A percentile compares a stretch with the other conserved stretches of the same genome.
phyloP scores from a whole-genome alignment of 2,329 filamentous ascomycete species.

The Xylariaceae sp. region DNA sequence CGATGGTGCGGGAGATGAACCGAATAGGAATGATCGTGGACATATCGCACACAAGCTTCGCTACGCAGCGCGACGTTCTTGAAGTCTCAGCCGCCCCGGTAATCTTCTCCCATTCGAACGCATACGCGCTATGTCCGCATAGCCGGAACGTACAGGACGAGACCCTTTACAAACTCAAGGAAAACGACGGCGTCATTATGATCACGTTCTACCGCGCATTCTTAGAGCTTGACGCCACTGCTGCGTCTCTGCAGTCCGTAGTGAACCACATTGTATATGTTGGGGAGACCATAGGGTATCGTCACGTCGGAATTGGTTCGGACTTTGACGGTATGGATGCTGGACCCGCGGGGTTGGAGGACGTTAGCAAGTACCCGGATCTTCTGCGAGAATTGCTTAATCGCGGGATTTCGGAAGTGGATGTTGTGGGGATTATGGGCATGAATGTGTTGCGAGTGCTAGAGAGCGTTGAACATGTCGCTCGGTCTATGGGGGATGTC shows the following conservation, averaged over 20 bases:
- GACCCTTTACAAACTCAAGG: constrained; percentile 34
- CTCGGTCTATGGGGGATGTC: background rate
- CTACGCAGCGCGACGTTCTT: constrained; percentile 32
- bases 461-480: background rate
- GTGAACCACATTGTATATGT: constrained; percentile 36
- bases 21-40: constrained; percentile 36
- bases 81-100: constrained; percentile 29
- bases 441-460: background rate
- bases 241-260: constrained; percentile 35
- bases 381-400: background rate
- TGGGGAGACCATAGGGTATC: constrained; percentile 34
- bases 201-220: constrained; percentile 36
- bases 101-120: constrained; percentile 34
- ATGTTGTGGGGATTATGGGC: background rate
- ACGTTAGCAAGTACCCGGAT: background rate
- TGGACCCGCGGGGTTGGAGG: constrained; percentile 30
- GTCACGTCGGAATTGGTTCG: constrained; percentile 37
- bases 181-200: constrained; percentile 41
- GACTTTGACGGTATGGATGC: constrained; percentile 36
- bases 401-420: background rate
- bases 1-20: constrained; percentile 36
- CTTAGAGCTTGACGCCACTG: constrained; percentile 27
- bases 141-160: constrained; percentile 41
- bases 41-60: constrained; percentile 32
- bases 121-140: constrained; percentile 29